Evolutionary conservation across 495 filamentous ascomycete genomes (phyloP).

Genomic region (Lindgomyces ingoldianus): DNA sequence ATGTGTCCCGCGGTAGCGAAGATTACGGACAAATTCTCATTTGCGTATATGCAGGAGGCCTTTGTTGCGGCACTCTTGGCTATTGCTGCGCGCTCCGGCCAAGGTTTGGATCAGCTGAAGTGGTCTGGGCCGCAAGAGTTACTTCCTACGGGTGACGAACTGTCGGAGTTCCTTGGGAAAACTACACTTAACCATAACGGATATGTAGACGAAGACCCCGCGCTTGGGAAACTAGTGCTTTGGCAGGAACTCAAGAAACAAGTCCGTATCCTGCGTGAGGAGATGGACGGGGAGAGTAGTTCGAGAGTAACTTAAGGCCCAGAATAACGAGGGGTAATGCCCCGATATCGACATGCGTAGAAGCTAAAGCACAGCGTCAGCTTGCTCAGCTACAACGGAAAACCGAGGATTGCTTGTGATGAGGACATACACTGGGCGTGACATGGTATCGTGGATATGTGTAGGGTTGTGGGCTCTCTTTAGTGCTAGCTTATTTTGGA

Average conservation of each 20-base stretch:
- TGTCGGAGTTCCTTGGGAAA: neutral
- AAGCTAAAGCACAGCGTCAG: too few species aligned
- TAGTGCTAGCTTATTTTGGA: too few species aligned
- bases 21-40: slow-evolving; percentile 46
- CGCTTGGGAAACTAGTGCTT: slow-evolving; percentile 42
- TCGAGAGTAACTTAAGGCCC: too few species aligned
- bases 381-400: too few species aligned
- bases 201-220: slow-evolving; percentile 10
- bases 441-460: too few species aligned
- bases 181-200: neutral
- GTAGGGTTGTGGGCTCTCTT: too few species aligned
- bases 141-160: slow-evolving; percentile 2
- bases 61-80: slow-evolving; percentile 45
- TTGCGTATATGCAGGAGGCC: slow-evolving; percentile 49
- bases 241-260: slow-evolving; percentile 51
- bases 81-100: slow-evolving; percentile 34
- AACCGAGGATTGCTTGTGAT: too few species aligned
- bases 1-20: slow-evolving; percentile 43
- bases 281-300: slow-evolving; percentile 41
- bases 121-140: slow-evolving; percentile 37
- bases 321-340: too few species aligned
- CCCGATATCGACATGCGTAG: too few species aligned
- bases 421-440: too few species aligned
- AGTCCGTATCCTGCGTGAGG: slow-evolving; percentile 45
- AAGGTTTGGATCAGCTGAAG: slow-evolving; percentile 9